Evolutionary conservation across 192 early-diverging fungal genomes (phyloP), one percentile per base, ranked within the genome.

Genomic region (Helicostylum pulchrum): DNA sequence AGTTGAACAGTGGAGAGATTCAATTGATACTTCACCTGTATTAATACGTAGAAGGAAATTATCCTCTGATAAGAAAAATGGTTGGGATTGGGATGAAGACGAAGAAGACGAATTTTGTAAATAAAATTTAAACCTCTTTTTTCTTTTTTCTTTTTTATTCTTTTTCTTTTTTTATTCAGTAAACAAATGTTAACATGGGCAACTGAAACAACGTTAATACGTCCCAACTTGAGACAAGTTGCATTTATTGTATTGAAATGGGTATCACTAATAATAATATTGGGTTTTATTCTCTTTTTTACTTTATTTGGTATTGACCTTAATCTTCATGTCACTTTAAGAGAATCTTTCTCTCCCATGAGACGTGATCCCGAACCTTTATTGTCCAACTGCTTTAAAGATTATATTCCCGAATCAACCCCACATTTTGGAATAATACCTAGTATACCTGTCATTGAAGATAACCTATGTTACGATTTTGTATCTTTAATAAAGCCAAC

Each of bases 21-120:
- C 46, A 48, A 21, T 32, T 11, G 19, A 31, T 23, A 23, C 19
- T 12, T 39, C 36, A 3, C 4, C 57, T 43, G 23, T 39, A 10
- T 59, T 59, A 7, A 45, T 59, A 14, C 57, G 43, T n/a, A 8
- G 57, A 30, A 59, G 21, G 57, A 43, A 45, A 8, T 20, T 59
- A 36, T 45, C 57, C 14, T 14, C 19, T 45, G 21, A 17, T 12
- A 12, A 4, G 7, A 45, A 59, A 12, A 45, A 12, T 45, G 43
- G 57, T 7, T 59, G 57, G 57, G 57, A 59, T 21, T 59, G 57
- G 57, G 57, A 59, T 14, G 57, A 59, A 23, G 57, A 59, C 23
- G 57, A 59, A 10, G 36, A 43, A 10, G 36, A 43, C 43, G 36
- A 39, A 39, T 39, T 39, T 39, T 9, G 36, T 10, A 39, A 39